These are phyloP conservation scores for Falciphora oryzae DNA, from an alignment of 2,329 filamentous ascomycete genomes.

Conservation along the genomic window DNA sequence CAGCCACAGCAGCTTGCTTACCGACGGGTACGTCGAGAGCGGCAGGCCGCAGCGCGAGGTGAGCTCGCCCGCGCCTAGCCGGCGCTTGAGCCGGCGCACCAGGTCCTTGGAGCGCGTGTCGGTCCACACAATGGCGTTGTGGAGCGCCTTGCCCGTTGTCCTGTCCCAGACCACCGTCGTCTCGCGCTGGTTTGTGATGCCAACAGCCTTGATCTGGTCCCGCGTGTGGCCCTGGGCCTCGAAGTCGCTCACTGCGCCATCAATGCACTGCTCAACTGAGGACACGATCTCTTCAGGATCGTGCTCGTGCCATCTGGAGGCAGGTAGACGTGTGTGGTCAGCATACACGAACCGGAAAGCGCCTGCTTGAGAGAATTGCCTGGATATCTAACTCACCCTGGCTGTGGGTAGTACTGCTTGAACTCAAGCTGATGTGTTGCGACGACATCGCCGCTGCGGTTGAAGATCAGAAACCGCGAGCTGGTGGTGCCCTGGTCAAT, in stretches of 20 bases:
- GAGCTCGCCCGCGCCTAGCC: constrained; percentile 62
- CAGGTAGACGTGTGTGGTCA: no score
- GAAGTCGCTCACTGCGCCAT: constrained; percentile 68
- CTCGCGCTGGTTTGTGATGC: constrained; percentile 87
- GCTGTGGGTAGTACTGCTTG: constrained; percentile 73
- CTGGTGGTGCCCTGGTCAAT: constrained; percentile 91
- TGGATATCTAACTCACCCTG: no score
- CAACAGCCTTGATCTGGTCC: constrained; percentile 63
- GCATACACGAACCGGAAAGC: no score
- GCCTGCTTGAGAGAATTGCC: no score
- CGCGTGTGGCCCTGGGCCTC: constrained; percentile 59
- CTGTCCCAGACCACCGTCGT: constrained; percentile 83
- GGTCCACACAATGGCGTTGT: constrained; percentile 86
- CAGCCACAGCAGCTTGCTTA: constrained; percentile 80
- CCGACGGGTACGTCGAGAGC: constrained; percentile 81
- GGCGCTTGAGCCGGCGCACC: constrained; percentile 69
- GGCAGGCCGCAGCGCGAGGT: constrained; percentile 71
- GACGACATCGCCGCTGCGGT: constrained; percentile 69
- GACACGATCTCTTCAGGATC: constrained; percentile 70
- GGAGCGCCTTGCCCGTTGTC: constrained; percentile 70
- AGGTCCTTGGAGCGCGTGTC: constrained; percentile 71
- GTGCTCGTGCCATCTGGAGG: constrained; percentile 85
- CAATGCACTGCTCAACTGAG: constrained; percentile 74
- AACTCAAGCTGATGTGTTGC: constrained; percentile 85
- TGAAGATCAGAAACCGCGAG: constrained; percentile 85